A percentile compares a stretch with the other conserved stretches of the same genome.
Conservation (phyloP, 2,329 filamentous ascomycete genomes). For the Lasiodiplodia theobromae region DNA sequence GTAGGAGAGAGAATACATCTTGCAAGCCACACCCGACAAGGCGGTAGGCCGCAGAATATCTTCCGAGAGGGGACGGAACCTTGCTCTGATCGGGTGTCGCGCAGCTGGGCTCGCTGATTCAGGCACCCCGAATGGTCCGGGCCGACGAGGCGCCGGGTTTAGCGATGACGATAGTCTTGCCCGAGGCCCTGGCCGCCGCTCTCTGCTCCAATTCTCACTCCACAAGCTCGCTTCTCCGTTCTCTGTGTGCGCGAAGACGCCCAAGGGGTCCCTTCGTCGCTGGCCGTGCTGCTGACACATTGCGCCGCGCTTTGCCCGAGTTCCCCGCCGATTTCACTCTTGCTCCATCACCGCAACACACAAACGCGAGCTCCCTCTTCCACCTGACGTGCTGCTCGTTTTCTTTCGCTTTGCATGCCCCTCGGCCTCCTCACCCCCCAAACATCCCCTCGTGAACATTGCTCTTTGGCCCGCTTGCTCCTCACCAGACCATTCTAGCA, state of each 20-base stretch:
- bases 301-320: constrained; percentile 20
- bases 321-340: constrained; percentile 9
- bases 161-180: constrained; percentile 18
- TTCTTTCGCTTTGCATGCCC: constrained; percentile 12
- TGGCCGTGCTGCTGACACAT: constrained; percentile 21
- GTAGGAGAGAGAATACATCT: neutral
- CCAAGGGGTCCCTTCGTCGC: neutral
- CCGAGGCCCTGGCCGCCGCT: constrained; percentile 13
- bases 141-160: constrained; percentile 22
- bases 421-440: neutral
- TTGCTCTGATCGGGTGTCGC: constrained; percentile 21
- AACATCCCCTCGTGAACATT: neutral
- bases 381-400: constrained; percentile 3
- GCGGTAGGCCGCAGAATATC: neutral
- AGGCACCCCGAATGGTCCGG: constrained; percentile 22
- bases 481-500: neutral
- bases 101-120: constrained; percentile 11
- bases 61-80: constrained; percentile 2
- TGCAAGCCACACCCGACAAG: neutral
- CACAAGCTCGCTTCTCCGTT: constrained; percentile 23
- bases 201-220: constrained; percentile 15
- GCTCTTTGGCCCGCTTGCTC: neutral
- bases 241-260: neutral
- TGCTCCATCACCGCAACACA: constrained; percentile 2
- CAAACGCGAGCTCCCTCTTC: neutral